Evolutionary conservation across 2,329 filamentous ascomycete genomes (phyloP).

Genomic region (Aspergillus japonicus): DNA sequence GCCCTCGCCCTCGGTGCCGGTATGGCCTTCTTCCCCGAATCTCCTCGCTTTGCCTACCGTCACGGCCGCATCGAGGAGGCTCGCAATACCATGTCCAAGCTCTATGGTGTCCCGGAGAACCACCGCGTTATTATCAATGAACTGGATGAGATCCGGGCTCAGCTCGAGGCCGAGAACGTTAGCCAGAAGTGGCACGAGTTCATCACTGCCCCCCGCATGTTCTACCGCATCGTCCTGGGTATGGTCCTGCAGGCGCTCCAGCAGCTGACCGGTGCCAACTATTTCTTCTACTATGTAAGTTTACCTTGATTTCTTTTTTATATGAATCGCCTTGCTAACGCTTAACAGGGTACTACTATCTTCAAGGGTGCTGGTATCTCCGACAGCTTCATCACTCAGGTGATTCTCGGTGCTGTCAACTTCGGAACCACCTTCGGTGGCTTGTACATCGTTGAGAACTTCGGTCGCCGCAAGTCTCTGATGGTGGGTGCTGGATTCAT

Average conservation of each 20-base stretch:
- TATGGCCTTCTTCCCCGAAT: slow-evolving; percentile 58
- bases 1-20: slow-evolving; percentile 55
- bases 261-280: slow-evolving; percentile 48
- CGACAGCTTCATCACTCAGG: slow-evolving; percentile 63
- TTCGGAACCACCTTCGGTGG: slow-evolving; percentile 65
- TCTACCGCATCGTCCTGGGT: slow-evolving; percentile 44
- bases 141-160: slow-evolving; percentile 56
- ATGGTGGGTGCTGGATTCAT: slow-evolving; percentile 67
- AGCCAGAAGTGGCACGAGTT: slow-evolving; percentile 43
- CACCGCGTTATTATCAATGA: slow-evolving; percentile 55
- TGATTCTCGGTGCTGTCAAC: slow-evolving; percentile 67
- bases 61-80: slow-evolving; percentile 53
- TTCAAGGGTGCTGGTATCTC: slow-evolving; percentile 65
- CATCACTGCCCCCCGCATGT: slow-evolving; percentile 47
- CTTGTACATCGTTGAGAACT: slow-evolving; percentile 67
- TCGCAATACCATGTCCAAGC: slow-evolving; percentile 52
- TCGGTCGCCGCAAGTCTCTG: slow-evolving; percentile 66
- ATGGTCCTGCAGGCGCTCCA: slow-evolving; percentile 45
- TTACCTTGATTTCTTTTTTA: not conserved
- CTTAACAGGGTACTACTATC: slow-evolving; percentile 38
- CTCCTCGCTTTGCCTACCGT: slow-evolving; percentile 59
- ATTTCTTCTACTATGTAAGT: slow-evolving; percentile 56
- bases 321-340: slow-evolving; percentile 12
- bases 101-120: slow-evolving; percentile 56
- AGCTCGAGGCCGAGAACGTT: slow-evolving; percentile 54